Base-by-base conservation (phyloP, 1,284 basidiomycete species). In the Sanguinoderma infundibulare region DNA sequence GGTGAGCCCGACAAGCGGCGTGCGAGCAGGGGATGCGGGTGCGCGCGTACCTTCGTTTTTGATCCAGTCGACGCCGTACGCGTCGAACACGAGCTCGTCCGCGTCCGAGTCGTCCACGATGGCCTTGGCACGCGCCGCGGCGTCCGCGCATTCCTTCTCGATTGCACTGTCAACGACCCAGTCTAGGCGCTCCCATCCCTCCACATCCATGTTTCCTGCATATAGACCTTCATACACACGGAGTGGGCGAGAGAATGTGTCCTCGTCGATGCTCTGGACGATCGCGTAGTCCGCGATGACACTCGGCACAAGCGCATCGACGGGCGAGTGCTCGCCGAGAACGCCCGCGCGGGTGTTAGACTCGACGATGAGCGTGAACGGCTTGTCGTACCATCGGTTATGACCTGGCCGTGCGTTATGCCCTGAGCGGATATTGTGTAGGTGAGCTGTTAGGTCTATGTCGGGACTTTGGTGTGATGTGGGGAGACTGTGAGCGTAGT, bases 351-450 rank as follows among this genome's bases (percentile, higher is more conserved):
- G 87, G 1, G 91, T 90, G 64, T 91, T 94, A 14, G 90, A 88
- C 77, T 98, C 96, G 42, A 98, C 88, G 51, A 93, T 84, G 60
- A 98, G 77, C 6, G 89, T 89, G 46, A 93, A 85, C 2, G 91
- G 85, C 78, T 98, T 98, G 81, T 99, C 97, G 75, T 91, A 95
- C 87, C 95, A 98, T 49, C 97, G 83, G 72, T 98, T 98, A 57
- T 69, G 69, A 2, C 62, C 72, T 0, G 73, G 71, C n/a, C 85
- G 82, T 2, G 89, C 87, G 59, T 87, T 87, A 62, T 82, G 77
- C 8, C 91, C 89, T 0, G 87, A 87, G 42, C 92, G 90, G 58
- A 89, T 82, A 66, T 91, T 89, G 69, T 88, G 87, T 17, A 98
- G 83, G 70, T 97, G 94, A 1, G 90, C 87, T 69, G 95, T 89